phyloP scores from a whole-genome alignment of 306 rosid species.

The Castanospermum australe region DNA sequence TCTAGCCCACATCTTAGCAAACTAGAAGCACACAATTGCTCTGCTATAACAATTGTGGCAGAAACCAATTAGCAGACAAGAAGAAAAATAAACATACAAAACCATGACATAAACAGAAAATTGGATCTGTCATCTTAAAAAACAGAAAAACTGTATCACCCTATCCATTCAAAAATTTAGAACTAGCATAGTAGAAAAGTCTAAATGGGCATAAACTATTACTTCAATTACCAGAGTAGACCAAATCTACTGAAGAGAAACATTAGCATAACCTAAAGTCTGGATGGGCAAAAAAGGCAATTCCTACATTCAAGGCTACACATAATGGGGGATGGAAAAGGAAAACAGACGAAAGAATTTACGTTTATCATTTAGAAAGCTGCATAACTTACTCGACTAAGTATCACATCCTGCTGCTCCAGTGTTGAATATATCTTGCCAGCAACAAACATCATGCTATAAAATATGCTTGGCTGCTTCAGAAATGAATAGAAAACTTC shows the following conservation, averaged over 20 bases:
- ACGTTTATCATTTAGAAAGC: conserved; percentile 28
- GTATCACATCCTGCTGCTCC: conserved; percentile 31
- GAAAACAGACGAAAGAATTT: conserved; percentile 8
- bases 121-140: neutral
- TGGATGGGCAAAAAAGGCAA: conserved; percentile 6
- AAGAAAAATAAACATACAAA: neutral
- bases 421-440: conserved; percentile 22
- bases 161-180: conserved; percentile 1
- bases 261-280: conserved; percentile 6
- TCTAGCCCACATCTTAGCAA: conserved; percentile 2
- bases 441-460: conserved; percentile 24
- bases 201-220: neutral
- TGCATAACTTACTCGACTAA: conserved; percentile 34
- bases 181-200: neutral
- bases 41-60: neutral
- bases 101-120: neutral
- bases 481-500: conserved; percentile 3
- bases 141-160: neutral
- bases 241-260: neutral
- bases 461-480: conserved; percentile 24
- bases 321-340: conserved; percentile 19
- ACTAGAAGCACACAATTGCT: neutral
- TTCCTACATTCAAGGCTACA: neutral
- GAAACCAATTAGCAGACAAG: neutral
- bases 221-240: conserved; percentile 13